Base-by-base conservation (phyloP, 768 basidiomycete genomes). In the Suillus decipiens region DNA sequence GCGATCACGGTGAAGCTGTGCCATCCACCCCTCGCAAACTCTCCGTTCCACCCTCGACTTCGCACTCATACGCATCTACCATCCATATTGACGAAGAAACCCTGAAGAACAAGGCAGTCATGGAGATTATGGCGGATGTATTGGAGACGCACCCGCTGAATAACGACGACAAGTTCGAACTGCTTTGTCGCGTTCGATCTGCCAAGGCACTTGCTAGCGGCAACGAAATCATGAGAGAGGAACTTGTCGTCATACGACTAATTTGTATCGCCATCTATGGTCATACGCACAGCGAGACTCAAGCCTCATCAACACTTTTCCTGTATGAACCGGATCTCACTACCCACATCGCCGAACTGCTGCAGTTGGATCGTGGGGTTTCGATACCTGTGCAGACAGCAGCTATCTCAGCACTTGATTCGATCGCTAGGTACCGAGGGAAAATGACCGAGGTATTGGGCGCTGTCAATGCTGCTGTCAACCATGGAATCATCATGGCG, bases 291-390 rank as follows among this genome's bases (percentile, higher is more conserved):
- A 73, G 81, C 50, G 96, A 99, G 76, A 81, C 82, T 43, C 86
- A 89, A 72, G 91, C 93, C 1, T 84, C 88, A 45, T 86, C 90
- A 5, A 85, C 89, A 9, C 81, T 99, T 48, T 96, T 99, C 79
- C 82, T 99, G 12, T 96, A 95, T 70, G 96, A 99, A 73, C 96
- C 96, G 8, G 96, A 97, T 70, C 81, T 99, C 59, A 88, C 97
- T 68, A 79, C 84, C 1, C 93, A 96, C 70, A 82, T 98, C 63
- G 93, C 95, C 12, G 94, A 96, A 69, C 82, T 99, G 28, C 82
- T 99, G 45, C 92, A 93, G 70, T 84, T 92, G 47, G 91, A 94
- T 70, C 82, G 81, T 51, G 84, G 82, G 43, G 82, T 96, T 33
- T 86, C 90, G 10, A 78, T 88, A 54, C 74, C 82, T 34, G 84